These are phyloP conservation scores for Hawksworthiomyces lignivorus DNA, from an alignment of 2,329 filamentous ascomycete species.

Conservation along the genomic window DNA sequence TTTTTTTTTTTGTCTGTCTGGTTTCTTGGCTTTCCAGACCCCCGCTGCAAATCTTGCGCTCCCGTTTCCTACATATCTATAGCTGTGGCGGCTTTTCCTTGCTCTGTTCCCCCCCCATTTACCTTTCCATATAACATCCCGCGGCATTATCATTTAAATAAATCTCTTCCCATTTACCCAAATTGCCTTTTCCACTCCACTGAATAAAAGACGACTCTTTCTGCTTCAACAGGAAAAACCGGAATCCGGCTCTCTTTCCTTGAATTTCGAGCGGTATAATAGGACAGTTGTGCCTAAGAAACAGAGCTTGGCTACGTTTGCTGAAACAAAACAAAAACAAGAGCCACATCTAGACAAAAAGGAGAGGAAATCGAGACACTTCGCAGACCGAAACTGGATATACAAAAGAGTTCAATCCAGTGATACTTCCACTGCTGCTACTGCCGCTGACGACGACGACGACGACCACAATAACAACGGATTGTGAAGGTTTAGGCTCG, in stretches of 20 bases:
- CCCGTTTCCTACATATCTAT: not conserved
- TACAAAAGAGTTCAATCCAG: too few relatives aligned
- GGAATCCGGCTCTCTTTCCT: not conserved
- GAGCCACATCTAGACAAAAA: not conserved
- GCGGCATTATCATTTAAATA: constrained; percentile 13
- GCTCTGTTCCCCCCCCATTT: not conserved
- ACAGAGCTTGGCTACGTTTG: constrained; percentile 1
- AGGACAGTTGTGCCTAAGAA: constrained; percentile 7
- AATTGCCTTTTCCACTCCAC: constrained; percentile 19
- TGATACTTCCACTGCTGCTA: too few relatives aligned
- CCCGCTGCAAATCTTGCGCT: not conserved
- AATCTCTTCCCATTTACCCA: constrained; percentile 21
- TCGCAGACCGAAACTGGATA: too few relatives aligned
- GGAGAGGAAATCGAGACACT: not conserved
- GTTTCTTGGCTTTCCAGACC: not conserved
- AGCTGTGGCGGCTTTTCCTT: not conserved
- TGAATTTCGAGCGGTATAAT: constrained; percentile 8
- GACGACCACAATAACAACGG: not conserved
- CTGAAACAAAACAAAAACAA: constrained; percentile 4
- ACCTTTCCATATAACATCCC: not conserved
- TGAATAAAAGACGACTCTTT: constrained; percentile 10
- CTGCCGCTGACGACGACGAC: too few relatives aligned
- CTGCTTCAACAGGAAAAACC: constrained; percentile 11
- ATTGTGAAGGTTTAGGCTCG: too few relatives aligned
- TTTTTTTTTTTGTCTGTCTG: constrained; percentile 1